These are phyloP conservation scores for Curvularia lunata DNA, from an alignment of 2,329 filamentous ascomycete species.

Conservation along the genomic window DNA sequence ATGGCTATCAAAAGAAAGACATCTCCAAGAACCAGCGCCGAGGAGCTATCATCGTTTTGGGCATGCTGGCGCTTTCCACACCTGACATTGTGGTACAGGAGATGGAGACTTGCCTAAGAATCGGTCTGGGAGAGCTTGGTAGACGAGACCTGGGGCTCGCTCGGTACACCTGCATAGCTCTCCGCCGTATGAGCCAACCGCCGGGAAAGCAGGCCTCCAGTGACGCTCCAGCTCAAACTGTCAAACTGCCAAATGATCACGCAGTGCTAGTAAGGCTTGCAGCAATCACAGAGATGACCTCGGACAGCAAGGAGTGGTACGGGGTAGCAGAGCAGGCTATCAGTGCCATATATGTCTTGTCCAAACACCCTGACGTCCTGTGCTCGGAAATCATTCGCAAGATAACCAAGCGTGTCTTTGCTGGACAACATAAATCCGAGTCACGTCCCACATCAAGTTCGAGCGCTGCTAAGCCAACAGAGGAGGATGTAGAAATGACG, in stretches of 20 bases:
- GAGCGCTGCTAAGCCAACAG: slow-evolving; percentile 38
- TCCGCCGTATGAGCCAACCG: slow-evolving; percentile 83
- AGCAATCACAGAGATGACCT: slow-evolving; percentile 82
- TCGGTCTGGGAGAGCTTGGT: slow-evolving; percentile 82
- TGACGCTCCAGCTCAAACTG: slow-evolving; percentile 62
- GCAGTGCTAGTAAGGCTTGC: slow-evolving; percentile 82
- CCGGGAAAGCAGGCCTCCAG: slow-evolving; percentile 69
- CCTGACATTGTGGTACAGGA: slow-evolving; percentile 93
- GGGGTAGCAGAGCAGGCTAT: slow-evolving; percentile 96
- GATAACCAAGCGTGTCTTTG: slow-evolving; percentile 84
- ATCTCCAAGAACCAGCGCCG: slow-evolving; percentile 90
- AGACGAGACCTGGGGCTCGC: slow-evolving; percentile 84
- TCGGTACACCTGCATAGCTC: slow-evolving; percentile 92
- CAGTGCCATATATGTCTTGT: slow-evolving; percentile 90
- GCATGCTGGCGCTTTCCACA: slow-evolving; percentile 93
- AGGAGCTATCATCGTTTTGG: slow-evolving; percentile 92
- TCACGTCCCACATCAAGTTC: slow-evolving; percentile 41
- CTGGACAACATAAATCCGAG: slow-evolving; percentile 56
- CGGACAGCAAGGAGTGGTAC: slow-evolving; percentile 90
- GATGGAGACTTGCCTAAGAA: slow-evolving; percentile 91
- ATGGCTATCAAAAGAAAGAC: slow-evolving; percentile 85
- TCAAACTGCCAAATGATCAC: slow-evolving; percentile 88
- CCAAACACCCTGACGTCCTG: slow-evolving; percentile 90
- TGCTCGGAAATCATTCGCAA: slow-evolving; percentile 89
- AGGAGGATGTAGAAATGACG: slow-evolving; percentile 25